These are phyloP conservation scores for Senna tora DNA, from an alignment of 306 rosid species.

Conservation along the genomic window DNA sequence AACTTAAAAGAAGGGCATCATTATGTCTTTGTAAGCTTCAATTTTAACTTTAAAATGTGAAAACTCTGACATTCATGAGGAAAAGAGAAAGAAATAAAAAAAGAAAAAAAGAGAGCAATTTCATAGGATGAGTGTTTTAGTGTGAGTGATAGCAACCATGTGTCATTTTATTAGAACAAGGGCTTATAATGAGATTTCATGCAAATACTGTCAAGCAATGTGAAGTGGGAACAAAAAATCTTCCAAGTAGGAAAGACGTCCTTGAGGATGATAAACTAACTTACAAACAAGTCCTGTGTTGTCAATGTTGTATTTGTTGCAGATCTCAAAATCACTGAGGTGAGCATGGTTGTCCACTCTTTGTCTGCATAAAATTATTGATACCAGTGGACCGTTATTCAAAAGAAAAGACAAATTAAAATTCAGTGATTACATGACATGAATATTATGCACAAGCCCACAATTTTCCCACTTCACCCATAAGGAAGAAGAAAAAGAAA, in stretches of 20 bases:
- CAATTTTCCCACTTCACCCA: not conserved
- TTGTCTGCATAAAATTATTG: slow-evolving; percentile 61
- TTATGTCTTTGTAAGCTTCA: not conserved
- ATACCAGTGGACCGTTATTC: slow-evolving; percentile 10
- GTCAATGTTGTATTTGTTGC: slow-evolving; percentile 79
- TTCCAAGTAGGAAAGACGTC: not conserved
- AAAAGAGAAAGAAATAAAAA: not conserved
- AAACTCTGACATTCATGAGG: not conserved
- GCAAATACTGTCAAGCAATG: not conserved
- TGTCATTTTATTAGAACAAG: slow-evolving; percentile 24
- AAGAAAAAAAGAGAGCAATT: not conserved
- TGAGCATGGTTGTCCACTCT: slow-evolving; percentile 62
- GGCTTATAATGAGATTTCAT: slow-evolving; percentile 11
- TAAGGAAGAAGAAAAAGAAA: no score
- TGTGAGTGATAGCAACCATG: not conserved
- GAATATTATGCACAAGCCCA: not conserved
- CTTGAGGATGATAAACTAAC: slow-evolving; percentile 42
- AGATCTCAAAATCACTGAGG: slow-evolving; percentile 78
- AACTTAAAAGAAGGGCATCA: not conserved
- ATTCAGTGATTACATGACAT: not conserved
- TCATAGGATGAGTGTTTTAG: not conserved
- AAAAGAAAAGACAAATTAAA: not conserved
- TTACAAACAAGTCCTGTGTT: slow-evolving; percentile 93
- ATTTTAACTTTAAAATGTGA: not conserved
- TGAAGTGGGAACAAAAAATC: slow-evolving; percentile 13